Evolutionary conservation across 148 eudicot species (phyloP).

Genomic region (Pharnaceum exiguum): DNA sequence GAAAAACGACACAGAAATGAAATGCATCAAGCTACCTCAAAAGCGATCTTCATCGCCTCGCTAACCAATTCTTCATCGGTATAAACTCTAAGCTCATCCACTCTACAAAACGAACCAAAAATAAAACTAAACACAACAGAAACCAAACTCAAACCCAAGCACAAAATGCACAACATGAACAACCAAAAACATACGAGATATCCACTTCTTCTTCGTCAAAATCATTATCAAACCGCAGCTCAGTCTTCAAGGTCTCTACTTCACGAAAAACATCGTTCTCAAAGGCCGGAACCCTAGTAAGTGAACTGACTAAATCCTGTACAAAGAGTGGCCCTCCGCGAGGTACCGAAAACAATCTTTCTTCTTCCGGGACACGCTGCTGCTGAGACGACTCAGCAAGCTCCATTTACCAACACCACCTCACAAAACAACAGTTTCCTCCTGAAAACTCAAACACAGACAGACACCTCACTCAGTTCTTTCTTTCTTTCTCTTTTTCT

Average conservation of each 20-base stretch:
- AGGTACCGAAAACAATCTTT: slow-evolving; percentile 40
- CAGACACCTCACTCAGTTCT: too few relatives aligned
- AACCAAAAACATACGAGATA: slow-evolving; percentile 38
- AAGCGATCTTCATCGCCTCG: slow-evolving; percentile 65
- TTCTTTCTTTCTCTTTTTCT: too few relatives aligned
- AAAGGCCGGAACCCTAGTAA: slow-evolving; percentile 45
- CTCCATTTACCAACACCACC: slow-evolving; percentile 10
- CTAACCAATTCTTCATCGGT: slow-evolving; percentile 74
- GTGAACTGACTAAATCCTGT: slow-evolving; percentile 54
- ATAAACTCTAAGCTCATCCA: slow-evolving; percentile 67
- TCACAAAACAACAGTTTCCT: neutral
- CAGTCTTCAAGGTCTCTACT: slow-evolving; percentile 52
- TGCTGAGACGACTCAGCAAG: slow-evolving; percentile 4
- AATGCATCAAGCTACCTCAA: slow-evolving; percentile 38
- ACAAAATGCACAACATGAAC: neutral
- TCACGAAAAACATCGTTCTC: slow-evolving; percentile 34
- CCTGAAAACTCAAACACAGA: too few relatives aligned
- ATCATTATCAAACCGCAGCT: slow-evolving; percentile 26
- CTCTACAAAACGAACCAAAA: slow-evolving; percentile 29
- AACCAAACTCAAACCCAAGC: neutral
- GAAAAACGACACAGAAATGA: neutral
- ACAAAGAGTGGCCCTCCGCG: slow-evolving; percentile 79
- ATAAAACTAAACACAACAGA: neutral
- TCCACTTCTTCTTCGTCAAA: slow-evolving; percentile 68
- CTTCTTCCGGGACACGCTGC: slow-evolving; percentile 16